Evolutionary conservation across 176 grass and related monocot species (phyloP).

Genomic region (Dactylis glomerata): DNA sequence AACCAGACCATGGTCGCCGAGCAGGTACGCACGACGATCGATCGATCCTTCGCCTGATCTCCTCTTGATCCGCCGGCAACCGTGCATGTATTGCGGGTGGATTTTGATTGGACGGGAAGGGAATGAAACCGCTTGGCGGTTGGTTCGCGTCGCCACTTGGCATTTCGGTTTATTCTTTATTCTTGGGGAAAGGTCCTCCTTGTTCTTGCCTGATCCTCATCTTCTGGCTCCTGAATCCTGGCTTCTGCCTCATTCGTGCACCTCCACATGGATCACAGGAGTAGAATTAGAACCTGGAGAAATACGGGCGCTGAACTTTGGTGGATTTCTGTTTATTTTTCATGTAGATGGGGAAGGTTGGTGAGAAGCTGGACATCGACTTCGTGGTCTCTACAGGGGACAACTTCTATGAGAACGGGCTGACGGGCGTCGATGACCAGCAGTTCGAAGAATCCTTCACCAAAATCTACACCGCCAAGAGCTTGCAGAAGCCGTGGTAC

Average conservation of each 20-base stretch:
- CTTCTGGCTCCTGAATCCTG: too few relatives aligned
- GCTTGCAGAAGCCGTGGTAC: slow-evolving; percentile 83
- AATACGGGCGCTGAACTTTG: background rate
- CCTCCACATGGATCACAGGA: background rate
- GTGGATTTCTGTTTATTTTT: background rate
- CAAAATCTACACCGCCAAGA: slow-evolving; percentile 61
- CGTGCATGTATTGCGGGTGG: background rate
- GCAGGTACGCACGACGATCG: slow-evolving; percentile 37
- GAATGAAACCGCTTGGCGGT: background rate
- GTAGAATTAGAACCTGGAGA: background rate
- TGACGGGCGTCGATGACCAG: slow-evolving; percentile 55
- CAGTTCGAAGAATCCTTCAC: slow-evolving; percentile 70
- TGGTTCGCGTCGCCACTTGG: slow-evolving; percentile 1
- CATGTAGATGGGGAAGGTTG: slow-evolving; percentile 71
- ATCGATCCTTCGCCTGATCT: background rate
- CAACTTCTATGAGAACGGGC: slow-evolving; percentile 73
- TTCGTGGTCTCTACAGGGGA: slow-evolving; percentile 91
- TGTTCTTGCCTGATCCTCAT: background rate
- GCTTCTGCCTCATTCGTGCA: background rate
- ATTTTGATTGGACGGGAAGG: background rate
- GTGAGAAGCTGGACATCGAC: slow-evolving; percentile 60
- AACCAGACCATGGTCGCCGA: slow-evolving; percentile 74
- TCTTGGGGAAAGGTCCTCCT: too few relatives aligned
- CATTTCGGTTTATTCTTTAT: background rate
- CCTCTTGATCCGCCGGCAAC: background rate